Percentiles rank a stretch among this genome's conserved stretches.
Conservation (phyloP, 2,329 filamentous ascomycete genomes). For the Aspergillus awamori region DNA sequence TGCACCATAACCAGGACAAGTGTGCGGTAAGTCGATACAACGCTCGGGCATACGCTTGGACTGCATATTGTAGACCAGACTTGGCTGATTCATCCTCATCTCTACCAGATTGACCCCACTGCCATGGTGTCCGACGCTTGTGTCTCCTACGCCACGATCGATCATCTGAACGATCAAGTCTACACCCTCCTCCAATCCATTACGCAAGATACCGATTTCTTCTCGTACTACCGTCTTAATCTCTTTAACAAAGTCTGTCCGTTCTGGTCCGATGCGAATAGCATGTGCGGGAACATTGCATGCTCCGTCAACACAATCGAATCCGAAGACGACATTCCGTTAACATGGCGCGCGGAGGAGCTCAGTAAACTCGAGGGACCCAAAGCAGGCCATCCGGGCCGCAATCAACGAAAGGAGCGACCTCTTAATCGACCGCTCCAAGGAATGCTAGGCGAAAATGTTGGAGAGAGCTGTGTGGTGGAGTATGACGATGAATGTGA, state of each 20-base stretch:
- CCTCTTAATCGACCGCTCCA: constrained; percentile 72
- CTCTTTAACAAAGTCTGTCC: constrained; percentile 93
- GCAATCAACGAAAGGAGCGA: constrained; percentile 70
- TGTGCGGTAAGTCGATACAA: constrained; percentile 57
- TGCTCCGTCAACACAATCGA: constrained; percentile 95
- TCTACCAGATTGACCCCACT: constrained; percentile 75
- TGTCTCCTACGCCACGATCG: constrained; percentile 88
- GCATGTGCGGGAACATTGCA: constrained; percentile 95
- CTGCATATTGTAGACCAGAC: not conserved
- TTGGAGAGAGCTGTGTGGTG: constrained; percentile 93
- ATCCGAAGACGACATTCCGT: constrained; percentile 90
- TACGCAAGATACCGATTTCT: constrained; percentile 90
- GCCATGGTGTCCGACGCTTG: constrained; percentile 93
- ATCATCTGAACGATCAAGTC: constrained; percentile 76
- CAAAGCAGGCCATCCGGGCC: constrained; percentile 83
- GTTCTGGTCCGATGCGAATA: constrained; percentile 91
- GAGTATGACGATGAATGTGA: constrained; percentile 98
- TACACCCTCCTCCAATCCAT: constrained; percentile 78
- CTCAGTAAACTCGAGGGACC: constrained; percentile 91
- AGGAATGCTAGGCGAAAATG: constrained; percentile 79
- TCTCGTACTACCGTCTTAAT: constrained; percentile 94
- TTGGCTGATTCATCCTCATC: constrained; percentile 2
- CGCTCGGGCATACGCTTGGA: not conserved
- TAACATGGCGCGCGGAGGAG: constrained; percentile 88
- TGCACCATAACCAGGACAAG: constrained; percentile 45